Conservation (phyloP, 1,284 basidiomycete genomes). For the Ceratobasidium sp. region DNA sequence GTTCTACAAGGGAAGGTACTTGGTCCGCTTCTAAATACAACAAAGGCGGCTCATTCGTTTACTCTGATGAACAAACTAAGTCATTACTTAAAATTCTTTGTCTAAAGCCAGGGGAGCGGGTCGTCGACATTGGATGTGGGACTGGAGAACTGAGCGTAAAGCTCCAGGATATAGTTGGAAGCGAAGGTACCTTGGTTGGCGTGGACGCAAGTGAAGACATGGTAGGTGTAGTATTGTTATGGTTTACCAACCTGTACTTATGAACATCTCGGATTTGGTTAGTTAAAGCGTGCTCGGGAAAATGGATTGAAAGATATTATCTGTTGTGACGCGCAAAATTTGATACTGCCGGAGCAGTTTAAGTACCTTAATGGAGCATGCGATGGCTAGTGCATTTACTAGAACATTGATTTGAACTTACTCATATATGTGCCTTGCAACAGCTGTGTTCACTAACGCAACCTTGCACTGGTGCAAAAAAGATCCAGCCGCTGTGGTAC, state of each 20-base stretch:
- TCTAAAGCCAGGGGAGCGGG: constrained; percentile 67
- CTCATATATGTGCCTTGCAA: constrained; percentile 46
- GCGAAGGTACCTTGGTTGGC: constrained; percentile 66
- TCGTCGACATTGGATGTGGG: constrained; percentile 84
- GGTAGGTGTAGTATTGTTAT: constrained; percentile 66
- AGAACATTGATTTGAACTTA: not conserved
- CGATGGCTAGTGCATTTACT: constrained; percentile 51
- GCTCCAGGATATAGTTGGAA: constrained; percentile 62
- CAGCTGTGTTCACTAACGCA: constrained; percentile 76
- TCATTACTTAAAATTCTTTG: constrained; percentile 70
- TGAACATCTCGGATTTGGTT: constrained; percentile 45
- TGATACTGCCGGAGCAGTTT: constrained; percentile 51
- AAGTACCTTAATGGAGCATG: constrained; percentile 49
- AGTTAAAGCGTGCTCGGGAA: constrained; percentile 65
- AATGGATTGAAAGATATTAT: constrained; percentile 60
- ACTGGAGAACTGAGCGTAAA: constrained; percentile 75
- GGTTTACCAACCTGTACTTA: constrained; percentile 44
- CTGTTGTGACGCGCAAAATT: constrained; percentile 61
- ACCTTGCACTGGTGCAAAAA: constrained; percentile 84
- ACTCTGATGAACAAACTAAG: constrained; percentile 67
- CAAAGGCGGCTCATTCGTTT: constrained; percentile 71
- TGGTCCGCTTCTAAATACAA: constrained; percentile 67
- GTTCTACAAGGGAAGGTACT: constrained; percentile 43
- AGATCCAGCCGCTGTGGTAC: constrained; percentile 69
- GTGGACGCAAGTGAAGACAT: constrained; percentile 75